Conservation (phyloP, 2,329 filamentous ascomycete genomes). For the Fusarium camptoceras region DNA sequence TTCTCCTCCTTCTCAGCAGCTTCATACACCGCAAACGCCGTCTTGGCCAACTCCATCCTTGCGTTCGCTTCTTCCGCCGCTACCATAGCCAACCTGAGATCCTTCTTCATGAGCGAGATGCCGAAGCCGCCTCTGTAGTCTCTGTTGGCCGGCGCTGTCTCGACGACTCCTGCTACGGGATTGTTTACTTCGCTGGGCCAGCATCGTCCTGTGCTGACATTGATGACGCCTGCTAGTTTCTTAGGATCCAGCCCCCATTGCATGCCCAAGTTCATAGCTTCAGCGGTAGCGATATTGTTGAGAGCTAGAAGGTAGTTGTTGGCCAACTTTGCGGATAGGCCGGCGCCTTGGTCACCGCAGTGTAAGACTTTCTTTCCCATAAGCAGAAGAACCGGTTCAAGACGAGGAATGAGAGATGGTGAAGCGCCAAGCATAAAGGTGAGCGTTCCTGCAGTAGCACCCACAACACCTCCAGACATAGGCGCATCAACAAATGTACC, state of each 20-base stretch:
- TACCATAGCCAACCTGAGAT: conserved; percentile 77
- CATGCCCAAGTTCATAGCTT: conserved; percentile 75
- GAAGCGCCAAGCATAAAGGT: conserved; percentile 95
- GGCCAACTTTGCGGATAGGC: conserved; percentile 90
- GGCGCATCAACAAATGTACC: conserved; percentile 92
- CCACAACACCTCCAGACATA: conserved; percentile 96
- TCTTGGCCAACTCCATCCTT: conserved; percentile 71
- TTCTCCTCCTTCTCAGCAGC: conserved; percentile 69
- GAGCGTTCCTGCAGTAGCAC: conserved; percentile 85
- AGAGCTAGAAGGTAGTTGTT: conserved; percentile 98
- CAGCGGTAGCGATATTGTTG: conserved; percentile 82
- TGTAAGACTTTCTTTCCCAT: conserved; percentile 92
- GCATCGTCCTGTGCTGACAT: conserved; percentile 91
- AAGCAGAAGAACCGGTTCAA: conserved; percentile 75
- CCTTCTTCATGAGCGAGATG: conserved; percentile 83
- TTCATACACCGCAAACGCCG: conserved; percentile 75
- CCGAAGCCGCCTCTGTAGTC: conserved; percentile 85
- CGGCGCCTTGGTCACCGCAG: conserved; percentile 85
- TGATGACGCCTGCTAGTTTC: conserved; percentile 86
- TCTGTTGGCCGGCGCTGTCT: conserved; percentile 77
- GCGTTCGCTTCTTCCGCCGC: conserved; percentile 77
- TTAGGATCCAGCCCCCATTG: conserved; percentile 69
- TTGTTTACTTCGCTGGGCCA: conserved; percentile 98
- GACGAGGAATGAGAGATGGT: conserved; percentile 68
- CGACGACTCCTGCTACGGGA: conserved; percentile 86